Base-by-base conservation (phyloP, 768 basidiomycete species). In the Amanita rimosa region DNA sequence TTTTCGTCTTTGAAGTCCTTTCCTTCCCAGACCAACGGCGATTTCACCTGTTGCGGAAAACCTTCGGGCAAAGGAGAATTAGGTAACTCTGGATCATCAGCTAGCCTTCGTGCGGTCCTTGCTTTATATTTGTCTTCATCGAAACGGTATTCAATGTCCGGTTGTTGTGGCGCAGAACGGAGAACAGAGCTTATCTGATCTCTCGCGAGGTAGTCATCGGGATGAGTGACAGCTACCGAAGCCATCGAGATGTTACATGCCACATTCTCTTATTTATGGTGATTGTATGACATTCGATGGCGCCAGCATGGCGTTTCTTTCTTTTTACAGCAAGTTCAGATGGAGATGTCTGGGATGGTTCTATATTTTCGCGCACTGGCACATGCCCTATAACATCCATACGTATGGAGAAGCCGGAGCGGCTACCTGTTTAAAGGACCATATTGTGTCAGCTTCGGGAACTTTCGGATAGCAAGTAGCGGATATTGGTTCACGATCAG, bases 1-100 rank as follows among this genome's bases (percentile, higher is more conserved):
- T 61, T 61, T 46, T 69, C 67, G 37, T 61, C 60, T 21, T 60
- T 61, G 64, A 65, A 72, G 48, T 72, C 69, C 19, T 64, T 66
- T 2, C 70, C 68, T 57, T 72, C 67, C 70, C 70, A 72, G 16
- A 69, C 70, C 7, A 70, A 57, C 0, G 67, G 64, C 1, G 66
- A 67, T 6, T 63, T 55, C 9, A 69, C 45, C 39, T 62, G 64
- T 34, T 49, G 49, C 0, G 70, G 70, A 49, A 68, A 72, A 0
- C 70, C 67, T 14, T 53, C 52, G 2, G 69, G 69, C 3, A 72
- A 52, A 0, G 58, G 48, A 3, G 58, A 56, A 3, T 44, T 52
- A 5, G 53, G 60, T 6, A 70, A 57, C 3, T 58, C 55, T 0
- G 69, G 67, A 46, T 67, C 54, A 21, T 69, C 61, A 6, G 47